Evolutionary conservation across 208 protist genomes (phyloP).

Genomic region (Trypanosoma lewisi): DNA sequence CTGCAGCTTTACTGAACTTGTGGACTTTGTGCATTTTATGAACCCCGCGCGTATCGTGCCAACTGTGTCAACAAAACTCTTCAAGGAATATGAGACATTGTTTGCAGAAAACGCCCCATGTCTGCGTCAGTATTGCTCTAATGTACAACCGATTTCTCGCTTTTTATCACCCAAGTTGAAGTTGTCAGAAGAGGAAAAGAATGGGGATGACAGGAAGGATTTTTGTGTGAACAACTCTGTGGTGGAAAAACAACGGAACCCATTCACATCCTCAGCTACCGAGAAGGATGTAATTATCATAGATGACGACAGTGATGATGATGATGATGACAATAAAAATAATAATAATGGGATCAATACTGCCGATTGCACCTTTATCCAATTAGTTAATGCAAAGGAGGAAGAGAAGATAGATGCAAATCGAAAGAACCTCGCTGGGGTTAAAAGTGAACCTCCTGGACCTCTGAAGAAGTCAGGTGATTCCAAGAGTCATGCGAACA

Average conservation of each 20-base stretch:
- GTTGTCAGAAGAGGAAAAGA: neutral
- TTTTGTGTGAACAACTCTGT: neutral
- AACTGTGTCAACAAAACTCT: slow-evolving; percentile 75
- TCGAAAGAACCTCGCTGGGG: neutral
- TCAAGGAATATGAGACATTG: slow-evolving; percentile 51
- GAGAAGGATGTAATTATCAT: neutral
- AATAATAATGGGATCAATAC: neutral
- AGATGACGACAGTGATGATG: neutral
- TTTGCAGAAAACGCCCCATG: slow-evolving; percentile 72
- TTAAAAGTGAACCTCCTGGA: neutral
- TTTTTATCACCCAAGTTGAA: slow-evolving; percentile 36
- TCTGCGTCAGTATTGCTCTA: slow-evolving; percentile 41
- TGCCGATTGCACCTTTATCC: neutral
- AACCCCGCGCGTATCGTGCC: slow-evolving; percentile 69
- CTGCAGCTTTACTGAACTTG: slow-evolving; percentile 78
- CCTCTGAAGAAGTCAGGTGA: neutral
- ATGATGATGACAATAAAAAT: slow-evolving; percentile 2
- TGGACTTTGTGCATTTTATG: slow-evolving; percentile 71
- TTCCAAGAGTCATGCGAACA: neutral
- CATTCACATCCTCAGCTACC: slow-evolving; percentile 8
- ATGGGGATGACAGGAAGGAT: neutral
- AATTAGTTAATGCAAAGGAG: neutral
- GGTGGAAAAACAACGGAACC: slow-evolving; percentile 21
- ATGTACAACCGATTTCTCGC: slow-evolving; percentile 61
- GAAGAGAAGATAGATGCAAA: neutral